A percentile compares a stretch with the other conserved stretches of the same genome.
phyloP scores from a whole-genome alignment of 371 early-diverging fungal genomes.

The Apophysomyces variabilis region DNA sequence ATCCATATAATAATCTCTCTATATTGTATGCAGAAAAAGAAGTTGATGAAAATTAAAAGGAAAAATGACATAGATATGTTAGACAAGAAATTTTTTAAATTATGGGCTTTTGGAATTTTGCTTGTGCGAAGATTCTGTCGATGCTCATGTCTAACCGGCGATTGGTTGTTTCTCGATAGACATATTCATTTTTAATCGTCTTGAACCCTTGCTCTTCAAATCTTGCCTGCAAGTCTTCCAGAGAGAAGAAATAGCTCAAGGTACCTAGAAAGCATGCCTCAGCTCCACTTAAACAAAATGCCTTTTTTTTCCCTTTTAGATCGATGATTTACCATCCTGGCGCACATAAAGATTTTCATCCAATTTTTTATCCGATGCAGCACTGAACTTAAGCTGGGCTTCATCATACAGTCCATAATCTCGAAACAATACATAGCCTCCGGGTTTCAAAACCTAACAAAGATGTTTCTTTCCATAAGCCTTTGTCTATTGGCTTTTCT shows the following conservation, averaged over 20 bases:
- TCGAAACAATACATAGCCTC: slow-evolving; percentile 81
- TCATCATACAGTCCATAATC: slow-evolving; percentile 91
- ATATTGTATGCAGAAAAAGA: slow-evolving; percentile 11
- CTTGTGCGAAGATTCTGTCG: slow-evolving; percentile 90
- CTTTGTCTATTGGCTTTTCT: slow-evolving; percentile 5
- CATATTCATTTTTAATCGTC: slow-evolving; percentile 72
- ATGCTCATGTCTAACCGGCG: slow-evolving; percentile 75
- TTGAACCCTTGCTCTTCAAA: slow-evolving; percentile 74
- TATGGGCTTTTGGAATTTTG: slow-evolving; percentile 68
- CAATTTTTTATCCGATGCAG: slow-evolving; percentile 68
- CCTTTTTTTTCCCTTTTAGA: not conserved
- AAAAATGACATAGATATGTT: not conserved
- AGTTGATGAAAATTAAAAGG: slow-evolving; percentile 1
- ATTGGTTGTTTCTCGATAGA: slow-evolving; percentile 83
- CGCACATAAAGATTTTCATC: slow-evolving; percentile 87
- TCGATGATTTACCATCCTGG: slow-evolving; percentile 74
- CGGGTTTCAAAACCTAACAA: slow-evolving; percentile 68
- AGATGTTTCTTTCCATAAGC: too few species aligned
- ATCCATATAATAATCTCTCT: slow-evolving; percentile 23
- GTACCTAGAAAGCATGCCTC: slow-evolving; percentile 30
- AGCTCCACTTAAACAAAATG: too few species aligned
- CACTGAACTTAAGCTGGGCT: slow-evolving; percentile 87
- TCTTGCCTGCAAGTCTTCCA: slow-evolving; percentile 55
- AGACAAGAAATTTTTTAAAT: not conserved
- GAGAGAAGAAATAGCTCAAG: slow-evolving; percentile 71